Base-by-base conservation (phyloP, 169 alveolate species). In the Plasmodium relictum region DNA sequence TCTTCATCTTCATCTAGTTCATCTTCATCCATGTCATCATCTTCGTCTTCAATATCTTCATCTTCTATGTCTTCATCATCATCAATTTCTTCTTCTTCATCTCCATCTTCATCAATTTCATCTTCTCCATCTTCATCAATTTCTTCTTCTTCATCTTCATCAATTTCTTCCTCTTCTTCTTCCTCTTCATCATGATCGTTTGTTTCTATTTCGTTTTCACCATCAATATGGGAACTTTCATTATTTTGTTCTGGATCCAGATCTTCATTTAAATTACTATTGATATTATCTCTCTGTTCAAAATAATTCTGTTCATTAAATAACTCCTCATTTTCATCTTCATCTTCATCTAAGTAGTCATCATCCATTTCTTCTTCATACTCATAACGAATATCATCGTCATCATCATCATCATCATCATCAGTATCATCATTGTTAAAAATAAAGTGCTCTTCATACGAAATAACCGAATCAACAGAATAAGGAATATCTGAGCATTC, bases 41-140 rank as follows among this genome's bases (percentile, higher is more conserved):
- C 92, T 45, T 93, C 96, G 3, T 85, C 92, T 14, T 63, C 90
- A 20, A 52, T 58, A 12, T 73, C 97, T 14, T 69, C 87, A 0
- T 66, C 89, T 2, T 50, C 94, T 24, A 69, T 93, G n/a, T 78
- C 94, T 3, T 94, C 92, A 4, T 92, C 88, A 12, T 74, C 89
- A 0, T 91, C 89, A 1, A 70, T 41, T 44, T 66, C 96, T 31
- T 85, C 93, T 39, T 68, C 95, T 4, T 88, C 91, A 18, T 85
- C 97, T 0, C 45, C 88, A 18, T 65, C 48, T 0, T 63, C 88
- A 9, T 78, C 92, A 4, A 39, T 69, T 26, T 14, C 69, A 3
- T 12, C 42, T 39, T 71, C 83, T 44, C 14, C 48, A 10, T 71
- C 85, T 3, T 48, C 85, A 45, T 45, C 50, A 5, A 18, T 10